phyloP scores from a whole-genome alignment of 805 yeast species.

The Maudiozyma saulgeensis region DNA sequence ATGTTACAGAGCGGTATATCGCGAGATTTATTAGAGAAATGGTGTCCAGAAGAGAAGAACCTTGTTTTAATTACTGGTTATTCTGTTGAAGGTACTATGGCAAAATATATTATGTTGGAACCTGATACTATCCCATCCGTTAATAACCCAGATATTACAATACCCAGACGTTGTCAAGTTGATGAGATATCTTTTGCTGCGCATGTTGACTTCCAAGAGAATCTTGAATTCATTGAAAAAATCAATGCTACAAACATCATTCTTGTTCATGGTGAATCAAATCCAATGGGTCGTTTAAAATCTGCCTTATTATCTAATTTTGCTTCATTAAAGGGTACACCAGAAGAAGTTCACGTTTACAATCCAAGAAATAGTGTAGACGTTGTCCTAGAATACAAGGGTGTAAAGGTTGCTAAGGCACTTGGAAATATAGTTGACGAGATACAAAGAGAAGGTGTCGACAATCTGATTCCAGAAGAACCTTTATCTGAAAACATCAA shows the following conservation, averaged over 20 bases:
- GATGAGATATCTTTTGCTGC: slow-evolving; percentile 99
- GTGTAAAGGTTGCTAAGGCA: slow-evolving; percentile 75
- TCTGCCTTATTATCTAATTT: slow-evolving; percentile 87
- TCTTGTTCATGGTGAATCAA: slow-evolving; percentile 93
- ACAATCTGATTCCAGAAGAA: slow-evolving; percentile 1
- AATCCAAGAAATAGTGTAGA: slow-evolving; percentile 89
- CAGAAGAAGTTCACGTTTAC: slow-evolving; percentile 80
- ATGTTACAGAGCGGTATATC: slow-evolving; percentile 96
- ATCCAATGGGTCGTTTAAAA: slow-evolving; percentile 96
- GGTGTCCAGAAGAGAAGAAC: slow-evolving; percentile 96
- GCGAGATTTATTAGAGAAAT: slow-evolving; percentile 78
- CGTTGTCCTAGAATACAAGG: slow-evolving; percentile 66
- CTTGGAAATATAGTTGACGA: slow-evolving; percentile 48
- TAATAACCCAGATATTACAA: slow-evolving; percentile 67
- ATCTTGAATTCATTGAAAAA: slow-evolving; percentile 79
- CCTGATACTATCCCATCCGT: slow-evolving; percentile 85
- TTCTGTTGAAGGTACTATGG: slow-evolving; percentile 97
- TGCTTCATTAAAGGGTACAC: slow-evolving; percentile 70
- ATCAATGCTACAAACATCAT: slow-evolving; percentile 80
- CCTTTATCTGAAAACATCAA: slow-evolving; percentile 13
- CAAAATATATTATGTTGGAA: slow-evolving; percentile 76
- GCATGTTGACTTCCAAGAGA: slow-evolving; percentile 93
- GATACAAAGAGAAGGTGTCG: slow-evolving; percentile 30
- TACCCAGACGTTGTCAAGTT: slow-evolving; percentile 78
- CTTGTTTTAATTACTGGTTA: slow-evolving; percentile 88